Evolutionary conservation across 1,284 basidiomycete genomes (phyloP).

Genomic region (Melanopsichium pennsylvanicum): DNA sequence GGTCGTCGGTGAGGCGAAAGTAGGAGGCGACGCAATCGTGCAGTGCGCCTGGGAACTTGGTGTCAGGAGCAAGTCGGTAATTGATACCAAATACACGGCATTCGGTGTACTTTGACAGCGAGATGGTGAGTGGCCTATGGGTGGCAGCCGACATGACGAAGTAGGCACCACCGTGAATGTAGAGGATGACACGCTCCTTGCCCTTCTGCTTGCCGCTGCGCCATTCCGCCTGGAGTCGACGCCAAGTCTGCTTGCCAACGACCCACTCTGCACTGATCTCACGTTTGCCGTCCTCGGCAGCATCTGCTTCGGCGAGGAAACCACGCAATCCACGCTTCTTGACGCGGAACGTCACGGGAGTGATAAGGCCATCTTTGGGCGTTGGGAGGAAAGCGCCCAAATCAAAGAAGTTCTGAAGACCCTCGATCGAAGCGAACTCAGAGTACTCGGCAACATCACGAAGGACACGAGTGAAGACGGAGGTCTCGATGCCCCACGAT

Average conservation of each 20-base stretch:
- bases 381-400: slow-evolving; percentile 83
- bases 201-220: slow-evolving; percentile 61
- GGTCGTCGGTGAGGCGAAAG: slow-evolving; percentile 83
- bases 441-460: slow-evolving; percentile 84
- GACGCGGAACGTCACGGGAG: slow-evolving; percentile 90
- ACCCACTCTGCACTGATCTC: slow-evolving; percentile 96
- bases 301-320: slow-evolving; percentile 78
- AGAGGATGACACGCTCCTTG: slow-evolving; percentile 85
- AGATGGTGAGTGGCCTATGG: slow-evolving; percentile 89
- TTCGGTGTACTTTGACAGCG: slow-evolving; percentile 86
- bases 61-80: slow-evolving; percentile 94
- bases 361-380: slow-evolving; percentile 91
- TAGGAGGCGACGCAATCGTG: slow-evolving; percentile 90
- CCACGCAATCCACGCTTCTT: slow-evolving; percentile 77
- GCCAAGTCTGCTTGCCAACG: slow-evolving; percentile 89
- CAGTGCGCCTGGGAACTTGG: slow-evolving; percentile 88
- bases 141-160: slow-evolving; percentile 93
- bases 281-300: slow-evolving; percentile 76
- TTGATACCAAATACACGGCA: slow-evolving; percentile 96
- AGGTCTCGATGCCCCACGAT: slow-evolving; percentile 81
- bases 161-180: slow-evolving; percentile 96
- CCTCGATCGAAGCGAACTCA: slow-evolving; percentile 80
- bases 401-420: slow-evolving; percentile 77
- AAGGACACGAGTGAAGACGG: slow-evolving; percentile 75
- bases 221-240: slow-evolving; percentile 83